Evolutionary conservation across 2,329 filamentous ascomycete species (phyloP), one percentile per base, ranked within the genome.

Genomic region (Rhinocladiella mackenziei): DNA sequence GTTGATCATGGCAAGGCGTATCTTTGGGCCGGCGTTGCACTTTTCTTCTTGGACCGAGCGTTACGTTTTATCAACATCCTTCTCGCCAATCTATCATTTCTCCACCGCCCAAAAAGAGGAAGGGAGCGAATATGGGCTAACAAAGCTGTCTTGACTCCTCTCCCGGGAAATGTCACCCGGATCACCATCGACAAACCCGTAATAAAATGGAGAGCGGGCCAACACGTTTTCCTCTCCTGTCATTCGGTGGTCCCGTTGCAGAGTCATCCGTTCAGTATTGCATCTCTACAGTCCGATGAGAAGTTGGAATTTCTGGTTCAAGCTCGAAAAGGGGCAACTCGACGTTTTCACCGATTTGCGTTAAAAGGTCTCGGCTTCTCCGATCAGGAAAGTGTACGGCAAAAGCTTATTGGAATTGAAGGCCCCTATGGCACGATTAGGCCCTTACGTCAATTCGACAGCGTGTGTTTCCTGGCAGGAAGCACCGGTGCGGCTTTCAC

Each of bases 201-300:
- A 2, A 69, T 82, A 38, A 63, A 58, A 13, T 84, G 80, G 81
- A 69, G 61, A 19, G 70, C 80, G 2, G 81, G 80, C 1, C 80
- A 84, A 49, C 80, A 84, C 57, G 70, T 78, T 0, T 81, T 81
- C 53, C 62, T 84, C 2, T 75, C 75, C 4, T 80, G 69, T 55
- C 80, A 75, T 55, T 69, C 68, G 0, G 58, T 81, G 26, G 68
- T 71, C 13, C 78, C 77, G 1, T 61, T 83, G 2, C 77, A 83
- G 55, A 75, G 73, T 17, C 80, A 84, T 52, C 81, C 80, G 0
- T 83, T 83, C 56, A 83, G 78, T 1, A 78, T 83, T 45, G 65
- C 75, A 2, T 77, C 75, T 1, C 67, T 80, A 9, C 74, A 76
- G 0, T 65, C 67, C 28, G 77, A 80, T 54, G 67, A 69, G 1